These are phyloP conservation scores for Endothia cerciana DNA, from an alignment of 2,329 filamentous ascomycete genomes.

Conservation along the genomic window DNA sequence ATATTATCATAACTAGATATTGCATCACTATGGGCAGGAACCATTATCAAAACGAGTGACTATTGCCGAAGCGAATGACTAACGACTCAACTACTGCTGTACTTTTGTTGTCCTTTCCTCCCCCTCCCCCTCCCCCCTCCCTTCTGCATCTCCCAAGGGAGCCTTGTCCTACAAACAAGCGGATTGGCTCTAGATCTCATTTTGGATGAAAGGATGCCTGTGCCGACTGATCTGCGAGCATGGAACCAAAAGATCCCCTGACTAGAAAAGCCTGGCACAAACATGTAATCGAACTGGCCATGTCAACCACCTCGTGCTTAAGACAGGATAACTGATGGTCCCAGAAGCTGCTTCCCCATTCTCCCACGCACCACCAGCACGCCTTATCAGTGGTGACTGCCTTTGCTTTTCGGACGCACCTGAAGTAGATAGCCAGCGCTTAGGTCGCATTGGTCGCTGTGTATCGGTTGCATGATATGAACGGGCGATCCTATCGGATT, in stretches of 20 bases:
- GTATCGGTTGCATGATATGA: background rate
- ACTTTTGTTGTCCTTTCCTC: background rate
- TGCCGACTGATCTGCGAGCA: background rate
- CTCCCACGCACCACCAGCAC: background rate
- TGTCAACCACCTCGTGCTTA: background rate
- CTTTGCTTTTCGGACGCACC: background rate
- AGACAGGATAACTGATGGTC: background rate
- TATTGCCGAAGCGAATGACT: slow-evolving; percentile 15
- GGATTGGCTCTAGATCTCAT: background rate
- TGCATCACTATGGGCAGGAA: background rate
- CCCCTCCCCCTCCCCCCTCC: background rate
- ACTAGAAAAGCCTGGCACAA: background rate
- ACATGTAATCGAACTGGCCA: slow-evolving; percentile 6
- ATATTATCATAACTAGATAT: background rate
- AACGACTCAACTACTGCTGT: slow-evolving; percentile 8
- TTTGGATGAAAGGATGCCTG: background rate
- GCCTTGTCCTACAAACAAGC: background rate
- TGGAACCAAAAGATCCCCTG: background rate
- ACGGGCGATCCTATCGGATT: slow-evolving; percentile 6
- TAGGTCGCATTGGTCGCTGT: background rate
- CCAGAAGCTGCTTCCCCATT: background rate
- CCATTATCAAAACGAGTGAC: slow-evolving; percentile 9
- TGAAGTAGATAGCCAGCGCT: background rate
- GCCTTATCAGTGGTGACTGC: background rate
- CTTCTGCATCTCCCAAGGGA: background rate